Evolutionary conservation across 106 monocot genomes (phyloP), one percentile per base, ranked within the genome.

Genomic region (Vanilla planifolia): DNA sequence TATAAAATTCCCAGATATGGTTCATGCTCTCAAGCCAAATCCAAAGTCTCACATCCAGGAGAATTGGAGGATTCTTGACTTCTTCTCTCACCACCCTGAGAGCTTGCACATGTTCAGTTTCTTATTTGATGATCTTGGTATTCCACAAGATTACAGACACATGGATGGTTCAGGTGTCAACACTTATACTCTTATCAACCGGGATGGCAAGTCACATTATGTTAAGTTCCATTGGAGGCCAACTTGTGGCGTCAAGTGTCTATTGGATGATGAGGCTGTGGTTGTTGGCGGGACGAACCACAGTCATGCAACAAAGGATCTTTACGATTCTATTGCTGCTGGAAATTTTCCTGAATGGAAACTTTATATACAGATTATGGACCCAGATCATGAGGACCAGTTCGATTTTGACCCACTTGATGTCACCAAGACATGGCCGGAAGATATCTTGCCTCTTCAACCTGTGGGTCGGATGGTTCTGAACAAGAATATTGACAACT

Each of bases 151-250:
- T 72, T 92, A 92, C 65, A 79, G 91, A 32, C 91, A 91, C 77
- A 86, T 92, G 91, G 86, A 92, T 35, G 91, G 86, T 8, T 92
- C 71, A 56, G 91, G 91, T 35, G 91, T 92, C 10, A 79, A 92
- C 59, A 92, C 91, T 3, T 86, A 81, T 36, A 83, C 79, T 39
- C 73, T 92, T 25, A 63, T 86, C 61, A 83, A 73, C 67, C 79
- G 65, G 63, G 77, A 56, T 14, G 86, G 91, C 47, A 92, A 83
- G 45, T 19, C 77, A 45, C 73, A 79, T 40, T 86, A 86, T 58
- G 91, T 92, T 34, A 92, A 92, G 60, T 92, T 92, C 63, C 91
- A 86, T 63, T 92, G 91, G 91, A 92, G 43, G 62, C 91, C 91
- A 42, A 83, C 86, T 2, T 92, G 91, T 37, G 91, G 91, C 4